phyloP scores from a whole-genome alignment of 164 flowering plant species.

The Warburgia ugandensis region DNA sequence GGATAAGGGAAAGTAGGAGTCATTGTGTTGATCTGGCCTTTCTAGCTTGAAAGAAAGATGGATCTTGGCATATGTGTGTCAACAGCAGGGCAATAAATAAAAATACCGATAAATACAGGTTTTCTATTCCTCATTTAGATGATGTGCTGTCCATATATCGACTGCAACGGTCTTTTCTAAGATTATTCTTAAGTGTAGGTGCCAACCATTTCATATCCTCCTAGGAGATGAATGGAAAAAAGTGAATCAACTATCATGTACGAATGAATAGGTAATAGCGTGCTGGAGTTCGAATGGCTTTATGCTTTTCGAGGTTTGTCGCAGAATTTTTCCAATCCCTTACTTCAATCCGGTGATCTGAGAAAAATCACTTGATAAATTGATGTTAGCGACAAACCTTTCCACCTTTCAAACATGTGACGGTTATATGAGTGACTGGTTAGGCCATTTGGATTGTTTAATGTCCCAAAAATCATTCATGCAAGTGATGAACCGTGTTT shows the following conservation, averaged over 20 bases:
- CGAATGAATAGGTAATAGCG: no score
- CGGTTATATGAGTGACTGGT: slow-evolving; percentile 4
- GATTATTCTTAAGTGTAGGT: neutral
- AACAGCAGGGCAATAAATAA: neutral
- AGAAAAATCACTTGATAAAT: no score
- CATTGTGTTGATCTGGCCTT: neutral
- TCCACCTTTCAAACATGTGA: neutral
- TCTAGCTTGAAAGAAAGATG: slow-evolving; percentile 3
- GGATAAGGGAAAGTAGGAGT: neutral
- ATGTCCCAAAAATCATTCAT: slow-evolving; percentile 1
- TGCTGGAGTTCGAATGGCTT: no score
- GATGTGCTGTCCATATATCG: neutral
- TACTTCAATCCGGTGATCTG: no score
- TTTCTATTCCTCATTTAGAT: neutral
- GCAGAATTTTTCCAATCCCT: no score
- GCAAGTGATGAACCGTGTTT: neutral
- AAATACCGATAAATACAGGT: neutral
- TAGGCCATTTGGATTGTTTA: slow-evolving; percentile 1
- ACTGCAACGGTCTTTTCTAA: neutral
- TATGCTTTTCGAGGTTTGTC: no score
- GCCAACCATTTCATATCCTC: neutral
- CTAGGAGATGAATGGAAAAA: slow-evolving; percentile 5
- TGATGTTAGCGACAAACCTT: no score
- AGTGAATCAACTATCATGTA: neutral
- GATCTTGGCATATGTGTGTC: slow-evolving; percentile 2